Evolutionary conservation across 805 yeast species (phyloP), one percentile per base, ranked within the genome.

Genomic region (Grigorovia humatica): DNA sequence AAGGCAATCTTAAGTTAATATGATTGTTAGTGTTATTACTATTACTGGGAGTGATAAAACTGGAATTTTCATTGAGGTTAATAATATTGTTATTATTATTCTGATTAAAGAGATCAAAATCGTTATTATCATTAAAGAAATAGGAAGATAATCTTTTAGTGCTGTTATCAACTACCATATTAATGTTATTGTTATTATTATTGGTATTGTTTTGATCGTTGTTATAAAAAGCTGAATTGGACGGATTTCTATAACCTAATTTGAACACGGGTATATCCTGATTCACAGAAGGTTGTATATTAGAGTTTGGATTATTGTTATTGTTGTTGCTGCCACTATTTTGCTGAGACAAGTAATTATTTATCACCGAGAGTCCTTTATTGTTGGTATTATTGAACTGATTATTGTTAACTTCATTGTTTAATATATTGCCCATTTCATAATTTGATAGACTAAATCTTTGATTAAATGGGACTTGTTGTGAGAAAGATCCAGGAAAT

Each of bases 301-400:
- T 6, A 23, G 27, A 23, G 27, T 23, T 23, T 23, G 27, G 27
- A 23, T 23, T 45, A 15, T n/a, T 38, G 3, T 15, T n/a, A 38
- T 13, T 38, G 17, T 52, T 49, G 58, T 40, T 46, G 59, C 18
- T 57, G 59, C 61, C 63, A 59, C 19, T 38, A 38, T 38, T 38
- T 15, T 15, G n/a, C n/a, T n/a, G 18, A 13, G 42, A 15, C 12
- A 15, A 12, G n/a, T 13, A 13, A 63, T 42, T 30, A 52, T 65
- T 65, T 9, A 66, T 63, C 15, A 66, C 63, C 8, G 68, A 63
- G 48, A 58, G 64, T 9, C 70, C 68, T 48, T 69, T 57, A 6
- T 63, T 62, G 18, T 29, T 44, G 15, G 13, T 44, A 42, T 27
- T 27, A 44, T 44, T 38, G 17, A 38, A 13, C 8, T 38, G 44